Base-by-base conservation (phyloP, 352 stramenopile genomes). In the Thalassiosira mediterranea region DNA sequence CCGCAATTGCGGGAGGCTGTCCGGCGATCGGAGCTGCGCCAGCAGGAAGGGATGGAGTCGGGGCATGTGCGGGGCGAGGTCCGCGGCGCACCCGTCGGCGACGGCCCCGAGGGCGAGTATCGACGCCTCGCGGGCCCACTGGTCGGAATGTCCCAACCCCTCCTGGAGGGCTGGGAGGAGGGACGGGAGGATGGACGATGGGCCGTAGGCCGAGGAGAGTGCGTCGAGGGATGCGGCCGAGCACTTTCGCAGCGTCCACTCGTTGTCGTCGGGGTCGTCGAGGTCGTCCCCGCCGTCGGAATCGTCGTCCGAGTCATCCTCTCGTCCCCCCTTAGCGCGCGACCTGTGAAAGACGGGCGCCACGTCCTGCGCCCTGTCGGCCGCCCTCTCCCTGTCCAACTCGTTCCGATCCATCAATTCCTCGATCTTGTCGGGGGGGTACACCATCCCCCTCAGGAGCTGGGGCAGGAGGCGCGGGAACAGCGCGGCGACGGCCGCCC, bases 181-280 rank as follows among this genome's bases (percentile, higher is more conserved):
- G 26, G 93, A 92, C 32, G 95, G 94, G 19, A 98, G 79, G 32
- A 98, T 96, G n/a, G 95, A 86, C 13, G 94, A 93, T 3, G 86
- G 52, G n/a, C 95, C 96, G 78, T 96, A 98, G 8, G 95, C 86
- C 44, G 94, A 95, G 5, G 95, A 88, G 47, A 98, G 77, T 67
- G 95, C 97, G 87, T 98, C 96, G n/a, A 98, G 82, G 69, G 92
- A 96, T 15, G 95, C 96, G 37, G 96, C 96, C 15, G 95, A 93
- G 81, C 95, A 98, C 62, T 97, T 97, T 74, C 96, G 90, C 49
- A 98, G 81, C 64, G 96, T 98, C 96, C 96, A 98, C 87, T 98
- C 90, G 72, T 97, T 90, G 49, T 97, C 86, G 71, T 97, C 96
- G 56, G 98, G 95, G 72, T 96, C 94, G 58, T 96, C 93, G 21